A percentile compares a stretch with the other conserved stretches of the same genome.
Evolutionary conservation across 2,329 filamentous ascomycete species (phyloP).

Genomic region (Sporothrix schenckii): DNA sequence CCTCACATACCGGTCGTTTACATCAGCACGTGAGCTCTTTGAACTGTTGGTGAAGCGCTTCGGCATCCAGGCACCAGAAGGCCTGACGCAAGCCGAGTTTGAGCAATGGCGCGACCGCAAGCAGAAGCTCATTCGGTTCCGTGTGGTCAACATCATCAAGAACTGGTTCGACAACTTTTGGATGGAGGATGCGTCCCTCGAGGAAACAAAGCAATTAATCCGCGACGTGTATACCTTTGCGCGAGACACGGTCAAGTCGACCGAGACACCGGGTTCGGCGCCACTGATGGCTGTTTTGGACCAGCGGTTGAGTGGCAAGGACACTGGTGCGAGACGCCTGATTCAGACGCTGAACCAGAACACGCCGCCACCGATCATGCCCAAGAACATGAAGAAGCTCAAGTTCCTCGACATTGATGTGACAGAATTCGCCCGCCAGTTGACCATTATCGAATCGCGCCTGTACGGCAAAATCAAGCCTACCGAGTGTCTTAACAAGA

Average conservation of each 20-base stretch:
- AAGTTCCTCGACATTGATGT: conserved; percentile 98
- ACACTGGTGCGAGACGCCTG: conserved; percentile 80
- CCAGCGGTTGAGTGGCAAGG: conserved; percentile 84
- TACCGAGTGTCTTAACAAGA: conserved; percentile 96
- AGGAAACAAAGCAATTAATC: conserved; percentile 81
- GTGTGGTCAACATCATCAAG: conserved; percentile 96
- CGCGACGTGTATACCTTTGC: conserved; percentile 89
- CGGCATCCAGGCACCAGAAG: conserved; percentile 86
- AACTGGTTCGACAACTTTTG: conserved; percentile 98
- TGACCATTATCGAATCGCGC: conserved; percentile 94
- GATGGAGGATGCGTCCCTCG: conserved; percentile 86
- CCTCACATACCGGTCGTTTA: conserved; percentile 94
- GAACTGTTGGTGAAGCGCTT: conserved; percentile 91
- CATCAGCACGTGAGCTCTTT: conserved; percentile 84
- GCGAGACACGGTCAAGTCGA: conserved; percentile 87
- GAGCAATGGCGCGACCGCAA: conserved; percentile 91
- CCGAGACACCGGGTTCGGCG: conserved; percentile 84
- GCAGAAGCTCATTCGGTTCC: conserved; percentile 92
- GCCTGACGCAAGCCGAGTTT: conserved; percentile 73
- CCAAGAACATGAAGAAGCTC: conserved; percentile 99
- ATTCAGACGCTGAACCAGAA: conserved; percentile 83
- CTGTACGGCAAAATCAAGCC: conserved; percentile 95
- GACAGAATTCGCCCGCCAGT: conserved; percentile 92
- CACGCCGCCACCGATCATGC: conserved; percentile 85
- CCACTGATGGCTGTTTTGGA: conserved; percentile 86